phyloP scores from a whole-genome alignment of 176 grass and related monocot genomes.

The Typha latifolia region DNA sequence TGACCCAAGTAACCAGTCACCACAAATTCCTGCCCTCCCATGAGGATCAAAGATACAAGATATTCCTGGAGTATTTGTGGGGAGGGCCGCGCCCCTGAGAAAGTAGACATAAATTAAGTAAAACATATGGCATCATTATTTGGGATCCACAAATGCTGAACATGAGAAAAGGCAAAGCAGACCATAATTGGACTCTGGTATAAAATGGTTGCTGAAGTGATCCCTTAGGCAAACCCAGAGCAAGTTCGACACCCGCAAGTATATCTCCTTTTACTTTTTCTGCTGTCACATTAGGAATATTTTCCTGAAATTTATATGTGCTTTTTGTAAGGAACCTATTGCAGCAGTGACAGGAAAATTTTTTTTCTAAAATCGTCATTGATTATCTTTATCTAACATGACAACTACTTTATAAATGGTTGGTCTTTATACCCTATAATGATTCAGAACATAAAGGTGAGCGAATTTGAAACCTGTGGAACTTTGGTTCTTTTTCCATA shows the following conservation, averaged over 20 bases:
- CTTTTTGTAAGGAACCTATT: constrained; percentile 5
- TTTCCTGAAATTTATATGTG: constrained; percentile 47
- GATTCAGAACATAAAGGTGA: neutral
- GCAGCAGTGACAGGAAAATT: neutral
- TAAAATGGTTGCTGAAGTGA: constrained; percentile 75
- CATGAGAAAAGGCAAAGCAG: constrained; percentile 8
- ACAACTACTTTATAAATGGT: too few relatives aligned
- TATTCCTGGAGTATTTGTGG: constrained; percentile 65
- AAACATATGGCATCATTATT: neutral
- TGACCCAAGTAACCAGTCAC: constrained; percentile 87
- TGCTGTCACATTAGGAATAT: constrained; percentile 65
- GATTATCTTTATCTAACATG: neutral
- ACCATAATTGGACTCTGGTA: constrained; percentile 85
- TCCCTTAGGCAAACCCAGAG: constrained; percentile 65
- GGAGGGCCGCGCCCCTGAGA: constrained; percentile 80
- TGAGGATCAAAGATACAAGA: constrained; percentile 79
- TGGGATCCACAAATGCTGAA: neutral
- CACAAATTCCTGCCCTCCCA: constrained; percentile 91
- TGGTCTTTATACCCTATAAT: too few relatives aligned
- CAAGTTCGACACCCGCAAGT: constrained; percentile 70
- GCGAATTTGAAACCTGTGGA: constrained; percentile 54
- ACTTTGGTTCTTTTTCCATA: constrained; percentile 93
- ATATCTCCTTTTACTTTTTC: constrained; percentile 90
- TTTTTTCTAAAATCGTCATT: neutral
- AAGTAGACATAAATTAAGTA: constrained; percentile 12